Conservation (phyloP, 2,329 filamentous ascomycete species). For the Aspergillus phoenicis region DNA sequence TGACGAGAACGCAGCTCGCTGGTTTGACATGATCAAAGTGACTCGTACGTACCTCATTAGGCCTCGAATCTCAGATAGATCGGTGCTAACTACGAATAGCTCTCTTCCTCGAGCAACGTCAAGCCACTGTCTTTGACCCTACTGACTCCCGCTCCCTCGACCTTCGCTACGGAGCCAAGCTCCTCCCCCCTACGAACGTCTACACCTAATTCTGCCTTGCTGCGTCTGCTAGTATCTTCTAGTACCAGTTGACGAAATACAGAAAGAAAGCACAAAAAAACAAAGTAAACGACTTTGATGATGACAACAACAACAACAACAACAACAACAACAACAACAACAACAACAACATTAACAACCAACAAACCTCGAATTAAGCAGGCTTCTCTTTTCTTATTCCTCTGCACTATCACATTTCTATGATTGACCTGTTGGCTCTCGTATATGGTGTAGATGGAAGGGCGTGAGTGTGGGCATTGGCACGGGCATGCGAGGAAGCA, state of each 20-base stretch:
- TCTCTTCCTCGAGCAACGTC: slow-evolving; percentile 42
- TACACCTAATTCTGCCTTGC: slow-evolving; percentile 20
- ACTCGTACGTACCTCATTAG: slow-evolving; percentile 36
- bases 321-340: not conserved
- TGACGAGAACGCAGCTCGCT: slow-evolving; percentile 41
- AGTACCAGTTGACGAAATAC: not conserved
- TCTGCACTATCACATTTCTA: not conserved
- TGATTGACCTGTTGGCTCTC: not conserved
- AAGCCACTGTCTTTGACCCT: slow-evolving; percentile 41
- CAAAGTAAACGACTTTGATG: slow-evolving; percentile 12
- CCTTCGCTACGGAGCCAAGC: slow-evolving; percentile 40
- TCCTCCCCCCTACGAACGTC: slow-evolving; percentile 34
- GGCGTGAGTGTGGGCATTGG: not conserved
- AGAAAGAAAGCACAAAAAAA: no score
- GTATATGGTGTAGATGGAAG: not conserved
- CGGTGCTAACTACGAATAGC: slow-evolving; percentile 24
- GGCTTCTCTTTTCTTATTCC: not conserved
- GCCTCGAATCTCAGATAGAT: not conserved
- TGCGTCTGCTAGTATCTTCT: no score
- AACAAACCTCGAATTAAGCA: not conserved
- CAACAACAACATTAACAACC: not conserved
- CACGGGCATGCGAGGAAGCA: not conserved
- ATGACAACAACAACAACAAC: not conserved
- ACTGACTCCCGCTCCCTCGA: slow-evolving; percentile 47
- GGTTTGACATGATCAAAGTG: slow-evolving; percentile 47